Evolutionary conservation across 192 early-diverging fungal species (phyloP), one percentile per base, ranked within the genome.

Genomic region (Coemansia reversa): DNA sequence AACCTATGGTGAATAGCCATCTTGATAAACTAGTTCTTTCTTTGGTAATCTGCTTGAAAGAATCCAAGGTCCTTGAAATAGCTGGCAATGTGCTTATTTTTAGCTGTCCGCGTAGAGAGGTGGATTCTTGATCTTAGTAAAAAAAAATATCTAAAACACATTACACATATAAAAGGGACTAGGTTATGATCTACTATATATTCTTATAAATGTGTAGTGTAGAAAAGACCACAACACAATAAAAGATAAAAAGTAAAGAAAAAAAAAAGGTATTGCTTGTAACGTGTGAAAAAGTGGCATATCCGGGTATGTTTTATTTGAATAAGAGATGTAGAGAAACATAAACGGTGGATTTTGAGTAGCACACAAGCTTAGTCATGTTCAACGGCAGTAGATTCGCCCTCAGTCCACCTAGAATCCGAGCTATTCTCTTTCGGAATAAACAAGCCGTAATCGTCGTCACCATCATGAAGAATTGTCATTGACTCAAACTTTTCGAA

Each of bases 401-500:
- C 60, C 50, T 80, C 77, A 25, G 77, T 66, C 77, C 77, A 80
- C 52, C 77, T 58, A 28, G 77, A 80, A 63, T 80, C 77, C 7
- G 71, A 74, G 62, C 77, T 80, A 54, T 80, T 80, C 54, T 80
- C 77, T 39, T 80, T 80, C 19, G 67, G 61, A n/a, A 80, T 68
- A 49, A 74, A 74, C 56, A 80, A 54, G 2, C 74, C 76, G 54
- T 69, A 83, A 63, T 79, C 81, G 47, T 83, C 81, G 56, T 83
- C 81, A 62, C 76, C 76, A 58, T 79, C 76, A 60, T 83, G 81
- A 7, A 83, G 69, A 39, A 83, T 83, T n/a, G 81, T 83, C 72
- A 83, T 78, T 18, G 81, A 83, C 63, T 75, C 76, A 59, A 83
- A 84, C 62, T 79, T 79, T 62, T 80, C 70, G 58, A 84, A 80